These are phyloP conservation scores for Aeminium ludgeri DNA, from an alignment of 495 filamentous ascomycete genomes.

Conservation along the genomic window DNA sequence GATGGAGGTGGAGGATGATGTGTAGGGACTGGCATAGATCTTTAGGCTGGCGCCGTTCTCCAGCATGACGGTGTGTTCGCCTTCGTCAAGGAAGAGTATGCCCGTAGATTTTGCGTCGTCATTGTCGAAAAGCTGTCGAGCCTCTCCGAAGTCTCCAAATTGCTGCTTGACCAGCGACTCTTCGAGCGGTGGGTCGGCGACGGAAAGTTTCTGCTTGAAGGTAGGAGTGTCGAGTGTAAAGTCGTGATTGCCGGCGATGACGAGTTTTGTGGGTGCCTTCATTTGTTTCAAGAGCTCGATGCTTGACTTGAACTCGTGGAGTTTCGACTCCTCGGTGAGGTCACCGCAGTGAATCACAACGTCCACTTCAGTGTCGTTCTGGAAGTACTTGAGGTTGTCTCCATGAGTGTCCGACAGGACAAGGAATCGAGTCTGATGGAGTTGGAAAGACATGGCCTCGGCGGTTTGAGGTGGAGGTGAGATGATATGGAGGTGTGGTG, in stretches of 20 bases:
- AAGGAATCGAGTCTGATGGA: conserved; percentile 19
- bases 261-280: conserved; percentile 52
- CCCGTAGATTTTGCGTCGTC: conserved; percentile 32
- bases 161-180: neutral
- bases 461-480: too few relatives aligned
- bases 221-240: conserved; percentile 42
- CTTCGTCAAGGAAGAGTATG: conserved; percentile 53
- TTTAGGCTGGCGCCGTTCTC: conserved; percentile 41
- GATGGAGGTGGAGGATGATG: conserved; percentile 23
- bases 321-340: conserved; percentile 44
- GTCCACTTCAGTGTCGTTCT: conserved; percentile 31
- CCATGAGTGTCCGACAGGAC: conserved; percentile 26
- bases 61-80: conserved; percentile 36
- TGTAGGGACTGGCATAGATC: conserved; percentile 55
- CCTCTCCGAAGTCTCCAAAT: conserved; percentile 8
- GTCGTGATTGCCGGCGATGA: conserved; percentile 74
- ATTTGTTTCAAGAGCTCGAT: conserved; percentile 38
- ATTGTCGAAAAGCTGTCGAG: conserved; percentile 31
- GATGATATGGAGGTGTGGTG: too few relatives aligned
- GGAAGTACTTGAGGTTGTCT: neutral
- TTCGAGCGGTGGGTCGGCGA: conserved; percentile 1
- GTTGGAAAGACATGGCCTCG: too few relatives aligned
- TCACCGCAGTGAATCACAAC: conserved; percentile 62
- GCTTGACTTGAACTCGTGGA: conserved; percentile 34
- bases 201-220: conserved; percentile 4